These are phyloP conservation scores for Metrosideros polymorpha DNA, from an alignment of 441 rosid genomes.

Conservation along the genomic window DNA sequence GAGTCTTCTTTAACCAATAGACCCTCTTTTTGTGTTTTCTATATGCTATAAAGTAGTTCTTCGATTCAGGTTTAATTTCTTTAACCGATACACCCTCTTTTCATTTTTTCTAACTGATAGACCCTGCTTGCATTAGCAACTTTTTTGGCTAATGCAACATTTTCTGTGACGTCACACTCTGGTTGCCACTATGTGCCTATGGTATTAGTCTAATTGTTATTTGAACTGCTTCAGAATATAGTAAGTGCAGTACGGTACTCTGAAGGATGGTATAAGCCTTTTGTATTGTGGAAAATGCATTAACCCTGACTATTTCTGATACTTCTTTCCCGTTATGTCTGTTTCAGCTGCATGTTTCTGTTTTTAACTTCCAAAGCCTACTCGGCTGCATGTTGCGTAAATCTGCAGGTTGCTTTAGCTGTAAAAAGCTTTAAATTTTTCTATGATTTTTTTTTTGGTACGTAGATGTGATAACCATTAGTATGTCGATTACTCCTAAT, in stretches of 20 bases:
- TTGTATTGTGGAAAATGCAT: background rate
- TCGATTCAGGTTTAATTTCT: background rate
- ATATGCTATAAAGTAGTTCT: background rate
- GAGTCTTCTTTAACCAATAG: background rate
- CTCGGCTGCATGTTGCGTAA: background rate
- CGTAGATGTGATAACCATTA: background rate
- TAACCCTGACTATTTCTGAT: background rate
- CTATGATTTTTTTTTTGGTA: background rate
- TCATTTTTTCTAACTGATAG: background rate
- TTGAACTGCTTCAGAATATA: background rate
- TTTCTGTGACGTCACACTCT: background rate
- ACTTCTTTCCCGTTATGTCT: background rate
- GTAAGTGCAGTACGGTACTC: background rate
- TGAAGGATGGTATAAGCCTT: background rate
- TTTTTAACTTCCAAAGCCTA: background rate
- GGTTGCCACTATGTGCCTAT: background rate
- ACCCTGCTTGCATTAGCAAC: background rate
- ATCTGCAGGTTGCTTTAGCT: background rate
- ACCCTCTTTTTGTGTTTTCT: background rate
- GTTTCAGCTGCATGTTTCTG: background rate
- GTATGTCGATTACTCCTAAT: background rate
- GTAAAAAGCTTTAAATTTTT: background rate
- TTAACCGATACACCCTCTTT: no score
- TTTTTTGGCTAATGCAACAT: background rate
- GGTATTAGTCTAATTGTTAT: background rate